Conservation (phyloP, 441 rosid genomes). For the Croton setiger region DNA sequence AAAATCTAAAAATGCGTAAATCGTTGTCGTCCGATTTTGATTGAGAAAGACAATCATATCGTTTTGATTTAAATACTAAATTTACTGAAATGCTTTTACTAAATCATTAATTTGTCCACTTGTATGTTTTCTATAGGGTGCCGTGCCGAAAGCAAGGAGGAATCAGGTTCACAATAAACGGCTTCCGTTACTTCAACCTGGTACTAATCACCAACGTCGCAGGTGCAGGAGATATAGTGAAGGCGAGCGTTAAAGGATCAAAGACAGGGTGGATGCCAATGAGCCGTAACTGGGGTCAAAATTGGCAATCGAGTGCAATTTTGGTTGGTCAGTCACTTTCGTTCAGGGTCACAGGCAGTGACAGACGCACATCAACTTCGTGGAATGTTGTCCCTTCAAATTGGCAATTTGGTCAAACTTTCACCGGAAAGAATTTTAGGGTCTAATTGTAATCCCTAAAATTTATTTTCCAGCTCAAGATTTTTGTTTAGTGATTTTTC, state of each 20-base stretch:
- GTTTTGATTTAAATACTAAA: background rate
- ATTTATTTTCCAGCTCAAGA: background rate
- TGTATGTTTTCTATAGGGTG: conserved; percentile 26
- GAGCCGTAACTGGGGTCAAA: conserved; percentile 62
- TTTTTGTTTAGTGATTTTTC: background rate
- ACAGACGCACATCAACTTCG: conserved; percentile 48
- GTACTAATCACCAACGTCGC: conserved; percentile 53
- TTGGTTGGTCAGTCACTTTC: conserved; percentile 51
- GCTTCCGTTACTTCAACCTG: conserved; percentile 49
- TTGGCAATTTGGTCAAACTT: conserved; percentile 56
- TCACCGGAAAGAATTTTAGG: conserved; percentile 49
- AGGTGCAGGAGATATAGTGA: conserved; percentile 51
- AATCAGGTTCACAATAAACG: conserved; percentile 51
- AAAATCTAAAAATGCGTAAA: no score
- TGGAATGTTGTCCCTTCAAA: conserved; percentile 46
- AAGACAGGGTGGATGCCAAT: conserved; percentile 46
- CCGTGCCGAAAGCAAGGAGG: conserved; percentile 47
- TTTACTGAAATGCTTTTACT: background rate
- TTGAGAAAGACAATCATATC: no score
- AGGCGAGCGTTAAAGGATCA: conserved; percentile 42
- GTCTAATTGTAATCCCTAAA: conserved; percentile 18
- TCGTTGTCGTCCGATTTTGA: no score
- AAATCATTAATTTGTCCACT: background rate
- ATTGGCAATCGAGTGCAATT: conserved; percentile 48
- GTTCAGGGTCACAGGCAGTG: conserved; percentile 49